phyloP scores from a whole-genome alignment of 192 early-diverging fungal genomes.

The Chytriomyces sp. region DNA sequence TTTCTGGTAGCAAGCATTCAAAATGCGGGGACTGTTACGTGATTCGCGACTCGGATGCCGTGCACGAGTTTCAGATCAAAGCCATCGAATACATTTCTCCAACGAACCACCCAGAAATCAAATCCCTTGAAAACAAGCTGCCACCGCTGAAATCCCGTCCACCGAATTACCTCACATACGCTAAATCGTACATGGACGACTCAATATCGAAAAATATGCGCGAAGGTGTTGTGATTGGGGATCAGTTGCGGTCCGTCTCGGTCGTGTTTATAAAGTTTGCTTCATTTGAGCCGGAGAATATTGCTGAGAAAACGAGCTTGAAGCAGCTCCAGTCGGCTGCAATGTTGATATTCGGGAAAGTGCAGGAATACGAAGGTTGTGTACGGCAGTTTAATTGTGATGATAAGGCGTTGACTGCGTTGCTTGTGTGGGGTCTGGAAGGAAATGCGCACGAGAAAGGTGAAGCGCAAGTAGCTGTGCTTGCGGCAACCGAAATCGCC shows the following conservation, averaged over 20 bases:
- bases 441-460: conserved; percentile 32
- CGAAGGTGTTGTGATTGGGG: background rate
- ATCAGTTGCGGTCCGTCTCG: conserved; percentile 29
- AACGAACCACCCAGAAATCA: background rate
- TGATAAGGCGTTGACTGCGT: conserved; percentile 33
- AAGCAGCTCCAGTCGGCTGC: background rate
- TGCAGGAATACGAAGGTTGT: conserved; percentile 11
- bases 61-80: background rate
- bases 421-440: conserved; percentile 28
- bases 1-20: too few relatives aligned
- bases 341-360: conserved; percentile 1
- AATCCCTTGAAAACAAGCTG: background rate
- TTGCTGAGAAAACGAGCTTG: conserved; percentile 3
- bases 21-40: too few relatives aligned
- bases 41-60: background rate
- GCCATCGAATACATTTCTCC: background rate
- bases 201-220: too few relatives aligned
- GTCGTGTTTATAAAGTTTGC: conserved; percentile 26
- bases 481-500: conserved; percentile 23
- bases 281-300: conserved; percentile 2
- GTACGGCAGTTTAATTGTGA: conserved; percentile 38
- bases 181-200: too few relatives aligned
- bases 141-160: background rate
- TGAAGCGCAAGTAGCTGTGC: conserved; percentile 7
- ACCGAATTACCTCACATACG: too few relatives aligned